These are phyloP conservation scores for Diaporthe batatas DNA, from an alignment of 2,329 filamentous ascomycete species.

Conservation along the genomic window DNA sequence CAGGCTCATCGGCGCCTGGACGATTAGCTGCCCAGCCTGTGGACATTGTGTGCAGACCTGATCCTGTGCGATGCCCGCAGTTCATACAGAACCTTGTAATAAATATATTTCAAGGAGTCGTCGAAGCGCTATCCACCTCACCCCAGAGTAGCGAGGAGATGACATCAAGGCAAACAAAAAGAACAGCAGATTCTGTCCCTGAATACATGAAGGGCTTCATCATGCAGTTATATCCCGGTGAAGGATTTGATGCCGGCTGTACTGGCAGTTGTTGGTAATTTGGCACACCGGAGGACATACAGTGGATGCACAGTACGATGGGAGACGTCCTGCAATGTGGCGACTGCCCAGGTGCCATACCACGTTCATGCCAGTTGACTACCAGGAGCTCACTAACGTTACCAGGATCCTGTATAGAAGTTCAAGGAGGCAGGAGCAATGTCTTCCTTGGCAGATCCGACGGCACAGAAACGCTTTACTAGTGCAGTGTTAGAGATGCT, in stretches of 20 bases:
- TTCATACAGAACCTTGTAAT: neutral
- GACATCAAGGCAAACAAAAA: neutral
- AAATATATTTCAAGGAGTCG: neutral
- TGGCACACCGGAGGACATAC: neutral
- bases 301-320: neutral
- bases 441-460: too few species aligned
- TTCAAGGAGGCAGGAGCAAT: neutral
- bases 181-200: neutral
- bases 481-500: too few species aligned
- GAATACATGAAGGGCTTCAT: neutral
- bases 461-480: too few species aligned
- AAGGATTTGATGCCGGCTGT: neutral
- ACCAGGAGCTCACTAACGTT: neutral
- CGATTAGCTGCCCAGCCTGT: conserved; percentile 11
- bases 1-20: conserved; percentile 6
- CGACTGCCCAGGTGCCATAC: neutral
- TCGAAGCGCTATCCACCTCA: neutral
- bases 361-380: neutral
- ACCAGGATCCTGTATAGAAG: neutral
- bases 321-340: neutral
- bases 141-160: too few species aligned
- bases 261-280: neutral
- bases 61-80: neutral
- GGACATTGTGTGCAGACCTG: neutral
- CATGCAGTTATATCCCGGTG: neutral